Base-by-base conservation (phyloP, 1,284 basidiomycete species). In the Apiotrichum laibachii region DNA sequence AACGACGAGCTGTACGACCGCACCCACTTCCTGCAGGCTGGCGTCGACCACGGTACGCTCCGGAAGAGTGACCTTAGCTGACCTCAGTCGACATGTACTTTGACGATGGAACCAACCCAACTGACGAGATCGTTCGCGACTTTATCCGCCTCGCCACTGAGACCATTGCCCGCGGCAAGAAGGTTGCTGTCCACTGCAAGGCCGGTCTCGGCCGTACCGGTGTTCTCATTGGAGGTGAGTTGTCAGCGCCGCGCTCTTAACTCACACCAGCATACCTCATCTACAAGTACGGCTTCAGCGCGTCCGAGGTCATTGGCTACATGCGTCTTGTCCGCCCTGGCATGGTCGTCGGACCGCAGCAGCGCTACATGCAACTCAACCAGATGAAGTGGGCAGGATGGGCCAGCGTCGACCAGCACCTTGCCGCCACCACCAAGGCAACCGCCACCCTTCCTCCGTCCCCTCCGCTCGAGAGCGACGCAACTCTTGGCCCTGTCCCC, bases 261-360 rank as follows among this genome's bases (percentile, higher is more conserved):
- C 65, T 69, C 70, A 76, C 56, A 22, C 16, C 61, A 80, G 96
- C 96, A 4, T 99, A 98, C 81, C 84, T 99, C 57, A 90, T 97
- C 67, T 99, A 96, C 90, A 97, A 96, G 80, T 94, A 98, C 72
- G 90, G 90, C n/a, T 99, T 99, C 74, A 92, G 92, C n/a, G 94
- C 95, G 0, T 86, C 88, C 57, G 96, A 99, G 79, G 94, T 88
- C 11, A 99, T 99, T 62, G 96, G 89, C 0, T 98, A 93, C 78
- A 99, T 99, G 96, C 88, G 96, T 22, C 89, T 99, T 65, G 88
- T 97, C 63, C 86, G 95, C 45, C 96, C 95, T 0, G 78, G 78
- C 2, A 93, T 92, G 75, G 94, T 98, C 16, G 94, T 98, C 40
- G 94, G 94, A 9, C 80, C 80, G 13, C 81, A 83, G 58, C 82